Percentiles rank a stretch among this genome's conserved stretches.
phyloP scores from a whole-genome alignment of 2,329 filamentous ascomycete genomes.

The Epichloe hybrida region DNA sequence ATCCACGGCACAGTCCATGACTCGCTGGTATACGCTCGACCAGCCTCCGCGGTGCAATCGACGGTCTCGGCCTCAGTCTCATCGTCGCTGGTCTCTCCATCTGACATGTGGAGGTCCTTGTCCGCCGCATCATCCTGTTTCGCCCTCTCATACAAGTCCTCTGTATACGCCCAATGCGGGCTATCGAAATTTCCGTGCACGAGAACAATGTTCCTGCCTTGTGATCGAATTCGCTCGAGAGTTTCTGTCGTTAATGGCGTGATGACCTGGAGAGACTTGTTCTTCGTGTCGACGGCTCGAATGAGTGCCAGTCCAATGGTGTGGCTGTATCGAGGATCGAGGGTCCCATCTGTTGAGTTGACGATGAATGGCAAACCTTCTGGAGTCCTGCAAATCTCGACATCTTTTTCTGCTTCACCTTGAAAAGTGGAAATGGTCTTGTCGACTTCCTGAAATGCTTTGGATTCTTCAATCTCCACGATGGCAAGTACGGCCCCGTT shows the following conservation, averaged over 20 bases:
- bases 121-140: slow-evolving; percentile 16
- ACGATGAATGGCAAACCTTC: slow-evolving; percentile 51
- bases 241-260: slow-evolving; percentile 38
- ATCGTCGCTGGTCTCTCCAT: slow-evolving; percentile 23
- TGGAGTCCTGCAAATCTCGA: slow-evolving; percentile 15
- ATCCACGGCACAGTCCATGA: slow-evolving; percentile 40
- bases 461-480: slow-evolving; percentile 42
- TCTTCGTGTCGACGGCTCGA: slow-evolving; percentile 49
- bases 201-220: slow-evolving; percentile 41
- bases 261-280: slow-evolving; percentile 46
- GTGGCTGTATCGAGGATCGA: slow-evolving; percentile 46
- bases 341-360: slow-evolving; percentile 35
- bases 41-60: slow-evolving; percentile 10
- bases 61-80: slow-evolving; percentile 1
- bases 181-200: slow-evolving; percentile 56
- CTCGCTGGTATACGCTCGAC: slow-evolving; percentile 7
- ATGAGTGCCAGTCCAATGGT: slow-evolving; percentile 54
- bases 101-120: slow-evolving; percentile 17
- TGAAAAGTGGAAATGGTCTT: not conserved
- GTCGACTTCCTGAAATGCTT: slow-evolving; percentile 30
- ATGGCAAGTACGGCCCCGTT: slow-evolving; percentile 59
- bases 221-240: slow-evolving; percentile 26
- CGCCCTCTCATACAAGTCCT: slow-evolving; percentile 38
- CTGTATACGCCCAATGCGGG: slow-evolving; percentile 56
- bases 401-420: slow-evolving; percentile 1